phyloP scores from a whole-genome alignment of 257 asterid species.

The Osmanthus fragrans region DNA sequence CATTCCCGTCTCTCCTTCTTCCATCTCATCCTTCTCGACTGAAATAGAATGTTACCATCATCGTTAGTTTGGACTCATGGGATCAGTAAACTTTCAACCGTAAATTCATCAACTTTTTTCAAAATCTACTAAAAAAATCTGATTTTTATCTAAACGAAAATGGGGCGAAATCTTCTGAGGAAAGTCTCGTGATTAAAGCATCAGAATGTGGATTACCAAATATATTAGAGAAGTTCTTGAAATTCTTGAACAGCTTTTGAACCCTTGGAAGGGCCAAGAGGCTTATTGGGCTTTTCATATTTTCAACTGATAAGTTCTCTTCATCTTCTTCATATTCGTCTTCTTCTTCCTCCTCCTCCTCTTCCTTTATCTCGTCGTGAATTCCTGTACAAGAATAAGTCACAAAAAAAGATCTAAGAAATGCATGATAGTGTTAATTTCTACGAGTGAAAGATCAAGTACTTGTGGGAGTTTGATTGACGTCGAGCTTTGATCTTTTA shows the following conservation, averaged over 20 bases:
- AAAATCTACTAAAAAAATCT: too few relatives aligned
- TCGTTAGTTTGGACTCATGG: background rate
- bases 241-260: conserved; percentile 66
- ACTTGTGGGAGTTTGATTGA: conserved; percentile 54
- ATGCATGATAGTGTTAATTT: background rate
- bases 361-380: conserved; percentile 35
- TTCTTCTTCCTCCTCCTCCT: conserved; percentile 24
- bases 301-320: conserved; percentile 44
- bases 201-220: conserved; percentile 47
- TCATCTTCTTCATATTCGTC: conserved; percentile 36
- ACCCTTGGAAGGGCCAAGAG: conserved; percentile 48
- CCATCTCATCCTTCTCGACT: too few relatives aligned
- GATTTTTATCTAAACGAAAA: too few relatives aligned
- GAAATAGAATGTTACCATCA: background rate
- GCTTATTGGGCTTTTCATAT: conserved; percentile 42
- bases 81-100: too few relatives aligned
- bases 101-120: too few relatives aligned
- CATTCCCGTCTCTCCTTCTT: too few relatives aligned
- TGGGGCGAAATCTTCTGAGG: too few relatives aligned
- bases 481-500: conserved; percentile 45
- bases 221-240: conserved; percentile 69
- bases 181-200: too few relatives aligned
- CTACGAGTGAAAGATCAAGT: background rate
- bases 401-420: background rate
- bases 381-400: conserved; percentile 36